Evolutionary conservation across 1,284 basidiomycete species (phyloP).

Genomic region (Moesziomyces parantarcticus): DNA sequence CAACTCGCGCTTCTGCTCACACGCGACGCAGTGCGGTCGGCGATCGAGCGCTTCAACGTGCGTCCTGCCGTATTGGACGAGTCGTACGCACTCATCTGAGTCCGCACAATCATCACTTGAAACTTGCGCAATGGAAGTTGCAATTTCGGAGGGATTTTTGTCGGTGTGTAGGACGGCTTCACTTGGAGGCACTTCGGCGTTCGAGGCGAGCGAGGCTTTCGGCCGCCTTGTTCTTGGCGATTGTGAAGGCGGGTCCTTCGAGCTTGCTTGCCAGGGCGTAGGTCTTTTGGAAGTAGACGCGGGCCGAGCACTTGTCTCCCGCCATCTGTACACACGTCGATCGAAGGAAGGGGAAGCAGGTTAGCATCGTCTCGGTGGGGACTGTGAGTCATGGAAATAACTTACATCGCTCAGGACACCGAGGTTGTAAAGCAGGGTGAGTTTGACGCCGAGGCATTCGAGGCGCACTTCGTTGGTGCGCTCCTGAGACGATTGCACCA

Average conservation of each 20-base stretch:
- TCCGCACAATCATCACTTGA: not conserved
- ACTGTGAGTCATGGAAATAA: not conserved
- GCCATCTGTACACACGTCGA: constrained; percentile 21
- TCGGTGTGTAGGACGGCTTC: not conserved
- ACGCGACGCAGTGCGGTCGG: constrained; percentile 31
- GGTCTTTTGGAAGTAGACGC: constrained; percentile 50
- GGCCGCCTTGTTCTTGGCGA: constrained; percentile 37
- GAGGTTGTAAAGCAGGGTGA: constrained; percentile 64
- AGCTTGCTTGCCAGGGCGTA: constrained; percentile 39
- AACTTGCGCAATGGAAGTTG: not conserved
- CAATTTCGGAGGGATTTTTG: not conserved
- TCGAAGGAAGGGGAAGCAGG: not conserved
- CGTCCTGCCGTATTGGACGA: constrained; percentile 55
- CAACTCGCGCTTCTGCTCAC: constrained; percentile 40
- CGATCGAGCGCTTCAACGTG: constrained; percentile 37
- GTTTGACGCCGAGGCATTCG: constrained; percentile 61
- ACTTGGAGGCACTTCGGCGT: constrained; percentile 24
- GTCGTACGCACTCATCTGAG: constrained; percentile 41
- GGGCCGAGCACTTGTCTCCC: constrained; percentile 48
- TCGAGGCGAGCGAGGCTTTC: constrained; percentile 38
- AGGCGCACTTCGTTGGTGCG: constrained; percentile 47
- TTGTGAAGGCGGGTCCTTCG: constrained; percentile 14
- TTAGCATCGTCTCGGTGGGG: not conserved
- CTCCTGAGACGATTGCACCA: constrained; percentile 36
- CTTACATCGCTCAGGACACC: constrained; percentile 51